These are phyloP conservation scores for Colletotrichum magnum DNA, from an alignment of 2,329 filamentous ascomycete genomes.

Conservation along the genomic window DNA sequence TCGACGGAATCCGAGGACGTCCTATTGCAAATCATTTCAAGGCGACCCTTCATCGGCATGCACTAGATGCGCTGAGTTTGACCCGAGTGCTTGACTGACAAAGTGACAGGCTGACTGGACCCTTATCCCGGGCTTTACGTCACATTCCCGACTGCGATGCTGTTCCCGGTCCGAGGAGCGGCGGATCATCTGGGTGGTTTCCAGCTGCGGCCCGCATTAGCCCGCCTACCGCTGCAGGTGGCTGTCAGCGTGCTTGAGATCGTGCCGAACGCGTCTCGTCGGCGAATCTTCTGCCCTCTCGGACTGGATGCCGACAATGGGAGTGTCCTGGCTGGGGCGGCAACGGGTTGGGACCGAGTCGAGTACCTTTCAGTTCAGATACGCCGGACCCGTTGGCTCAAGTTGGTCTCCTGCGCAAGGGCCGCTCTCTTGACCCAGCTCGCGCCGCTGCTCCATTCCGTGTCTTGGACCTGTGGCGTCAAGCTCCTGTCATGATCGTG, in stretches of 20 bases:
- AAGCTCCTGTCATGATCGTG: constrained; percentile 27
- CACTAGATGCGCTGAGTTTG: neutral
- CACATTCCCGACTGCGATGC: constrained; percentile 9
- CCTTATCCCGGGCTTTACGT: constrained; percentile 7
- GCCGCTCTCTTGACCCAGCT: neutral
- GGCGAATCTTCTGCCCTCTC: neutral
- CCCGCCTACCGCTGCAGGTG: neutral
- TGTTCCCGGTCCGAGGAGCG: constrained; percentile 7
- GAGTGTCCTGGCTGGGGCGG: neutral
- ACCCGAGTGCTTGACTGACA: neutral
- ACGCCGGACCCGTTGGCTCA: neutral
- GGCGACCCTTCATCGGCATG: constrained; percentile 12
- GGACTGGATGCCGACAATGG: neutral
- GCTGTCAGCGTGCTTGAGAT: neutral
- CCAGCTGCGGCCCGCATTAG: constrained; percentile 13
- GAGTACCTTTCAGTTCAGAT: neutral
- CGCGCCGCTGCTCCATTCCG: neutral
- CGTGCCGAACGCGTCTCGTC: neutral
- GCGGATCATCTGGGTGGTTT: constrained; percentile 5
- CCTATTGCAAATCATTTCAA: constrained; percentile 30
- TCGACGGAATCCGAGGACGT: constrained; percentile 3
- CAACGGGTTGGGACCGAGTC: neutral
- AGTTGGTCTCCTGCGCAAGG: constrained; percentile 3
- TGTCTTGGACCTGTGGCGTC: constrained; percentile 15
- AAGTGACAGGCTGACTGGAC: neutral